Evolutionary conservation across 2,329 filamentous ascomycete genomes (phyloP), one percentile per base, ranked within the genome.

Genomic region (Periconia sp.): DNA sequence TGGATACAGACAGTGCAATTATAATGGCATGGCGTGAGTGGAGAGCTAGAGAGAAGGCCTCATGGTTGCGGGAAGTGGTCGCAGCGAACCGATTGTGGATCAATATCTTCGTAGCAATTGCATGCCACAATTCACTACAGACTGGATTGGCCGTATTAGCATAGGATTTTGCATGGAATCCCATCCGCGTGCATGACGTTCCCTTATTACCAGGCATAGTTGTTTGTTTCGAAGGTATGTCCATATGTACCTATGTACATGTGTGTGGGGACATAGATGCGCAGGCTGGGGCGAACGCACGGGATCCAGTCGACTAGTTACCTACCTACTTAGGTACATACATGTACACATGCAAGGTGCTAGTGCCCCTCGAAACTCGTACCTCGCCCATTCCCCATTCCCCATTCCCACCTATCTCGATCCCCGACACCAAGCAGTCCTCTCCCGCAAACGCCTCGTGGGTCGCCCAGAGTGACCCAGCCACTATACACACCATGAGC

Each of bases 401-500:
- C 6, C 40, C 33, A 13, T 41, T 49, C 33, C 47, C 50, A 31
- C 49, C 47, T 37, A 46, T 52, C 35, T 23, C 41, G 43, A 47
- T 49, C 44, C 37, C 13, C 30, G 18, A 47, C 45, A 17, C 13
- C 45, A 8, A 35, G 14, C 23, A 20, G 30, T 13, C n/a, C 10
- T 19, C 37, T 47, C 20, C 44, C 35, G 47, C 49, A 31, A 31
- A 33, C 37, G 20, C 45, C 20, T 20, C 23, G 46, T 45, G 45
- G 30, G 50, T 42, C 35, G 41, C 49, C 47, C 50, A 56, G 45
- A 45, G 50, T 37, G 19, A 43, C 41, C n/a, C 14, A 20, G 11
- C 44, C 45, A 10, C n/a, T 48, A 54, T 59, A 52, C 70, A 52
- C 70, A 68, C 57, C 43, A 79, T 79, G 77, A 79, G 76, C 70